Conservation (phyloP, 179 eudicot genomes). For the Drosera spatulata region DNA sequence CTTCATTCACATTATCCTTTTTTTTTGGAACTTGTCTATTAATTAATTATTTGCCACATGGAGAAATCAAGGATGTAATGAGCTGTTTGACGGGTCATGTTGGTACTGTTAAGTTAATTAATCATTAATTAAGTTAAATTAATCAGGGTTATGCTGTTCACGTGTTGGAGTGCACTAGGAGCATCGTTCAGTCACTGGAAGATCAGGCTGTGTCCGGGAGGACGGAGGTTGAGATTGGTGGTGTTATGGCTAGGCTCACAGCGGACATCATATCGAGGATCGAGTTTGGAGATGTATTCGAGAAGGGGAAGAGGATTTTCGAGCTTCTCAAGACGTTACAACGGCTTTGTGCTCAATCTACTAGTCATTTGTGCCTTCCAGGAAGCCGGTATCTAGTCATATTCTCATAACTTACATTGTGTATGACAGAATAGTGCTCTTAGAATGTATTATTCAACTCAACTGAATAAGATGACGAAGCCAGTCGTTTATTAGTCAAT, state of each 20-base stretch:
- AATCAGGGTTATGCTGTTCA: constrained; percentile 63
- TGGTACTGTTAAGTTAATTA: no score
- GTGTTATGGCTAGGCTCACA: constrained; percentile 49
- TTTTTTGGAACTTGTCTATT: no score
- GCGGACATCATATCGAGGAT: constrained; percentile 86
- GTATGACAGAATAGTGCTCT: no score
- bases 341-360: constrained; percentile 72
- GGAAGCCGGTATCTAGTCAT: constrained; percentile 58
- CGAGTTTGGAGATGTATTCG: constrained; percentile 63
- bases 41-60: no score
- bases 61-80: no score
- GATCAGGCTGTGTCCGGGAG: constrained; percentile 19
- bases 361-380: constrained; percentile 69
- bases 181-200: constrained; percentile 37
- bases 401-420: no score
- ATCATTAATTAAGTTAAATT: background rate
- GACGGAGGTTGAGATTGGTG: constrained; percentile 71
- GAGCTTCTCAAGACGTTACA: constrained; percentile 49
- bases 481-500: no score
- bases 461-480: no score
- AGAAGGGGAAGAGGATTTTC: constrained; percentile 77
- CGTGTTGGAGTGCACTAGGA: constrained; percentile 77
- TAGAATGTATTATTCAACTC: no score
- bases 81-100: no score
- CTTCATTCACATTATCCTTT: no score